Conservation (phyloP, 768 basidiomycete species). For the Pisolithus sp. region DNA sequence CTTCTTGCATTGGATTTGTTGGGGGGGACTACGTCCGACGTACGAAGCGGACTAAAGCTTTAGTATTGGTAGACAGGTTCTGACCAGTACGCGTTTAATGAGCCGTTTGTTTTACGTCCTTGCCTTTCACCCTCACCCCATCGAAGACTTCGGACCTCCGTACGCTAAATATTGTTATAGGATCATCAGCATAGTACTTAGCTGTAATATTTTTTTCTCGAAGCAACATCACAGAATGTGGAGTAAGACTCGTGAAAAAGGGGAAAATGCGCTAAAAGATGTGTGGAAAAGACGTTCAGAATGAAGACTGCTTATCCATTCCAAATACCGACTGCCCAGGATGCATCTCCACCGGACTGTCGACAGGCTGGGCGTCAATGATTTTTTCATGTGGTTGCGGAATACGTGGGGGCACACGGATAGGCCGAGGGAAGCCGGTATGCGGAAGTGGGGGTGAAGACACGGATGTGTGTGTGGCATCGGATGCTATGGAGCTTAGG, state of each 20-base stretch:
- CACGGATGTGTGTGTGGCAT: conserved; percentile 14
- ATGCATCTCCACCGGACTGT: conserved; percentile 28
- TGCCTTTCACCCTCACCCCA: too few relatives aligned
- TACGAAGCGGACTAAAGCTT: too few relatives aligned
- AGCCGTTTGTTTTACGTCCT: too few relatives aligned
- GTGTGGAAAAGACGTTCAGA: neutral
- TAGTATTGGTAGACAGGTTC: neutral
- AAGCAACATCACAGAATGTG: too few relatives aligned
- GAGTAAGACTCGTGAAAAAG: too few relatives aligned
- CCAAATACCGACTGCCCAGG: conserved; percentile 7
- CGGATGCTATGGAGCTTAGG: conserved; percentile 21
- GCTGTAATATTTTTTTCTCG: too few relatives aligned
- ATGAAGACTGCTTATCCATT: neutral
- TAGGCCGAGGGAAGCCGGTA: conserved; percentile 10
- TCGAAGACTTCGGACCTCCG: too few relatives aligned
- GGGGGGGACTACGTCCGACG: conserved; percentile 38
- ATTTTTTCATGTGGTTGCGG: conserved; percentile 11
- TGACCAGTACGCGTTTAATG: neutral
- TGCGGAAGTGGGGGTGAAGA: conserved; percentile 7
- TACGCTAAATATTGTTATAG: too few relatives aligned
- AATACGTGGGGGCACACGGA: conserved; percentile 2
- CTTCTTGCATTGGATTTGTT: conserved; percentile 64
- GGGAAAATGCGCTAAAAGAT: too few relatives aligned
- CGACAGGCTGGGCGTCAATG: conserved; percentile 19
- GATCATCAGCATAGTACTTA: too few relatives aligned